Percentiles rank a stretch among this genome's conserved stretches.
phyloP scores from a whole-genome alignment of 2,329 filamentous ascomycete genomes.

The Blastomyces gilchristii region DNA sequence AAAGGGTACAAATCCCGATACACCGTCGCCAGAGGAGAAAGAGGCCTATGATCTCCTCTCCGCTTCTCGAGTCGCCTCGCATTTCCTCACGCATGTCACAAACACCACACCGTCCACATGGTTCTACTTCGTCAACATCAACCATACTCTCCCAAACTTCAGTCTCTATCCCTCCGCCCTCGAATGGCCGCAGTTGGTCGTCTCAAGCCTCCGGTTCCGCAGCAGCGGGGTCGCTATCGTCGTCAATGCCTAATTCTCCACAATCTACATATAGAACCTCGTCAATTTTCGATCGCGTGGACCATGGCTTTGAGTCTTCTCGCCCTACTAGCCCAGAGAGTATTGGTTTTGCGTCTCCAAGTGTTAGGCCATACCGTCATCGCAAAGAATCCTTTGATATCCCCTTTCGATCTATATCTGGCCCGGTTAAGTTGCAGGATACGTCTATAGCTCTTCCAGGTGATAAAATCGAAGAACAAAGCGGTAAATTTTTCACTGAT shows the following conservation, averaged over 20 bases:
- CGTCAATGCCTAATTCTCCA: constrained; percentile 73
- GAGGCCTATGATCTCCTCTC: constrained; percentile 49
- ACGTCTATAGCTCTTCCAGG: neutral
- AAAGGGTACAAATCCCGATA: constrained; percentile 37
- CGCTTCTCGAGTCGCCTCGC: constrained; percentile 30
- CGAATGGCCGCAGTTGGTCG: constrained; percentile 51
- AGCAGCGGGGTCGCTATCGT: constrained; percentile 50
- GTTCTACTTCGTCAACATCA: constrained; percentile 40
- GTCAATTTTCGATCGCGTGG: constrained; percentile 66
- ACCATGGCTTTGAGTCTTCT: constrained; percentile 55
- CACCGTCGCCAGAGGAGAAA: constrained; percentile 60
- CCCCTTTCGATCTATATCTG: constrained; percentile 36
- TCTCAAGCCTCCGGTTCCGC: constrained; percentile 50
- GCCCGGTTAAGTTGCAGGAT: constrained; percentile 3
- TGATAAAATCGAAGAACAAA: neutral
- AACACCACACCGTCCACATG: constrained; percentile 28
- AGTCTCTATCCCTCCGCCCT: constrained; percentile 46
- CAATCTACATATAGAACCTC: constrained; percentile 60
- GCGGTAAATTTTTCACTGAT: neutral
- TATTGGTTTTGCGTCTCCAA: constrained; percentile 52
- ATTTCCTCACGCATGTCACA: constrained; percentile 12
- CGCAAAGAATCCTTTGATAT: constrained; percentile 48
- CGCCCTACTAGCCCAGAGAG: constrained; percentile 75
- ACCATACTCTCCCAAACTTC: constrained; percentile 54
- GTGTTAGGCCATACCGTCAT: constrained; percentile 50